Percentiles rank a stretch among this genome's conserved stretches.
Conservation (phyloP, 2,329 filamentous ascomycete species). For the Trichoderma koningiopsis region DNA sequence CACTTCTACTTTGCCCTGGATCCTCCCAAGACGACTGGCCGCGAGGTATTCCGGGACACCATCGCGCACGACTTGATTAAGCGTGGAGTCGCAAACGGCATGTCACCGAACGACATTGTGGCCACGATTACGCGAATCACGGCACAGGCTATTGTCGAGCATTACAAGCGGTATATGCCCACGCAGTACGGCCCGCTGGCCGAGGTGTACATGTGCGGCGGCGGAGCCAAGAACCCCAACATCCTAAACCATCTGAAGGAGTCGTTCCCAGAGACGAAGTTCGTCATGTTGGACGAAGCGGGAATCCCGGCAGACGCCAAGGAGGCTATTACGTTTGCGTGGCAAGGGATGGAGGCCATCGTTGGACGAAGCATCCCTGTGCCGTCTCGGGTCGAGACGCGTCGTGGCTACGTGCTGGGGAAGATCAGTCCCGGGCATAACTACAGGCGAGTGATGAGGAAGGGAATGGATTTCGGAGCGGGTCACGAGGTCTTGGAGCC, state of each 20-base stretch:
- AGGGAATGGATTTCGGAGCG: constrained; percentile 54
- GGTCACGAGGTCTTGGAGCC: constrained; percentile 46
- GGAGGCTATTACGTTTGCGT: constrained; percentile 58
- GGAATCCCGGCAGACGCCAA: constrained; percentile 60
- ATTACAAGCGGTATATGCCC: constrained; percentile 52
- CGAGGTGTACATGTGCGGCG: constrained; percentile 64
- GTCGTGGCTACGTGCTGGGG: constrained; percentile 53
- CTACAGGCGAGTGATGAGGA: constrained; percentile 55
- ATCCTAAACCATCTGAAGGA: constrained; percentile 55
- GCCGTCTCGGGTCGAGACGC: constrained; percentile 54
- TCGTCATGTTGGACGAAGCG: constrained; percentile 59
- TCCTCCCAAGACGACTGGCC: constrained; percentile 60
- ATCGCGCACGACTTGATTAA: constrained; percentile 54
- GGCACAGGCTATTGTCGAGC: constrained; percentile 57
- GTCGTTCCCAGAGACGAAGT: constrained; percentile 50
- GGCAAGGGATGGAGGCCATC: constrained; percentile 62
- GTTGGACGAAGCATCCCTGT: constrained; percentile 58
- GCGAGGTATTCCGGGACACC: constrained; percentile 62
- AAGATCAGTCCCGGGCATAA: constrained; percentile 58
- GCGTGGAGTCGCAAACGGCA: constrained; percentile 47
- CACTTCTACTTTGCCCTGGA: constrained; percentile 53
- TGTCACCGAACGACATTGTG: constrained; percentile 55
- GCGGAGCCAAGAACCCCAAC: constrained; percentile 60
- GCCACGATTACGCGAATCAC: constrained; percentile 63
- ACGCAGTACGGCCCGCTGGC: constrained; percentile 42